These are phyloP conservation scores for Hanseniaspora mollemarum DNA, from an alignment of 805 yeast species.

Conservation along the genomic window DNA sequence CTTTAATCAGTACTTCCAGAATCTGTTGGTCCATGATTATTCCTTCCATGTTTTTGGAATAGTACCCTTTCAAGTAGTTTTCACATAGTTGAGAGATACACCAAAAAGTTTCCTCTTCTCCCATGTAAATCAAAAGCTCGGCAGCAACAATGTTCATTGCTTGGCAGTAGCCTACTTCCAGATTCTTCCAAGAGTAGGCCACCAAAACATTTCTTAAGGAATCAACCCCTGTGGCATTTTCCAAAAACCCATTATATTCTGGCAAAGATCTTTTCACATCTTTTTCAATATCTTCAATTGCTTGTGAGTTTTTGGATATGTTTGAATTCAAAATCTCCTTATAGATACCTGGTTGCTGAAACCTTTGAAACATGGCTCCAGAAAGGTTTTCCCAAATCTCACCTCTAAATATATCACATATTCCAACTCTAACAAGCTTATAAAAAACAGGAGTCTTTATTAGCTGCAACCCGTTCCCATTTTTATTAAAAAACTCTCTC, in stretches of 20 bases:
- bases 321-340: conserved; percentile 46
- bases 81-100: conserved; percentile 71
- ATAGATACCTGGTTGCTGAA: conserved; percentile 52
- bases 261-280: conserved; percentile 91
- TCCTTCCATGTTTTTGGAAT: conserved; percentile 95
- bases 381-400: conserved; percentile 90
- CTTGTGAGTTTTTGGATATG: conserved; percentile 56
- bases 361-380: conserved; percentile 71
- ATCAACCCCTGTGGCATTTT: conserved; percentile 61
- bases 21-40: conserved; percentile 88
- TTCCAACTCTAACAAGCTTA: conserved; percentile 75
- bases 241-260: conserved; percentile 89
- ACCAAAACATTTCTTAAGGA: conserved; percentile 78
- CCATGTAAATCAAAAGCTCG: conserved; percentile 66
- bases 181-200: conserved; percentile 93
- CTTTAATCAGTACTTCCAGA: conserved; percentile 78
- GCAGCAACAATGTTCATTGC: conserved; percentile 95
- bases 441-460: conserved; percentile 66
- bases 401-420: conserved; percentile 90
- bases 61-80: conserved; percentile 82
- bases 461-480: conserved; percentile 75
- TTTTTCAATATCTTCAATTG: conserved; percentile 92
- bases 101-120: conserved; percentile 98
- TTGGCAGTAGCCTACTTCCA: conserved; percentile 95
- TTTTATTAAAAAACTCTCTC: conserved; percentile 77